phyloP scores from a whole-genome alignment of 2,329 filamentous ascomycete species.

The Fusarium sp. region DNA sequence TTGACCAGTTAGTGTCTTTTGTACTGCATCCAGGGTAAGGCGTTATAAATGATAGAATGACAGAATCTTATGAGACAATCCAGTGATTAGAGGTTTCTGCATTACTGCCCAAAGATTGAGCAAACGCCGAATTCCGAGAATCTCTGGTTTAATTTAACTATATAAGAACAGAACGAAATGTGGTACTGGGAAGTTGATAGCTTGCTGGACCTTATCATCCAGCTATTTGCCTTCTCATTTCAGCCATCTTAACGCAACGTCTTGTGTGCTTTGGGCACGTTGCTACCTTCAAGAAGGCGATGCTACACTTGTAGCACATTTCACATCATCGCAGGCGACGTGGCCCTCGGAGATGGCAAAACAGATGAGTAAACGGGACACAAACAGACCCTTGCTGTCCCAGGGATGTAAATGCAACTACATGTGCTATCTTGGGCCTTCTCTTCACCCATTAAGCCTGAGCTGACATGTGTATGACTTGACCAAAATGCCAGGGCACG shows the following conservation, averaged over 20 bases:
- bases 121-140: not conserved
- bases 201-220: not conserved
- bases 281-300: not conserved
- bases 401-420: constrained; percentile 16
- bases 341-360: constrained; percentile 12
- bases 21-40: constrained; percentile 14
- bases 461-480: constrained; percentile 34
- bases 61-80: not conserved
- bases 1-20: constrained; percentile 25
- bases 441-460: constrained; percentile 4
- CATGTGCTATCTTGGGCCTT: constrained; percentile 18
- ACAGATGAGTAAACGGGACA: constrained; percentile 3
- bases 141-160: constrained; percentile 19
- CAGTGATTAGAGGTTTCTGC: constrained; percentile 7
- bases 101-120: constrained; percentile 36
- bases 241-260: not conserved
- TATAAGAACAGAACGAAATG: constrained; percentile 10
- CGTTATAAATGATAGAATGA: constrained; percentile 1
- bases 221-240: not conserved
- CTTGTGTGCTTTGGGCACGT: not conserved
- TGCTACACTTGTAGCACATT: constrained; percentile 26
- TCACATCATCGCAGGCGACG: constrained; percentile 19
- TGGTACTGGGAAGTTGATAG: not conserved
- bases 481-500: not conserved
- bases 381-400: constrained; percentile 21